Conservation (phyloP, 2,329 filamentous ascomycete species). For the Neopestalotiopsis sp. region DNA sequence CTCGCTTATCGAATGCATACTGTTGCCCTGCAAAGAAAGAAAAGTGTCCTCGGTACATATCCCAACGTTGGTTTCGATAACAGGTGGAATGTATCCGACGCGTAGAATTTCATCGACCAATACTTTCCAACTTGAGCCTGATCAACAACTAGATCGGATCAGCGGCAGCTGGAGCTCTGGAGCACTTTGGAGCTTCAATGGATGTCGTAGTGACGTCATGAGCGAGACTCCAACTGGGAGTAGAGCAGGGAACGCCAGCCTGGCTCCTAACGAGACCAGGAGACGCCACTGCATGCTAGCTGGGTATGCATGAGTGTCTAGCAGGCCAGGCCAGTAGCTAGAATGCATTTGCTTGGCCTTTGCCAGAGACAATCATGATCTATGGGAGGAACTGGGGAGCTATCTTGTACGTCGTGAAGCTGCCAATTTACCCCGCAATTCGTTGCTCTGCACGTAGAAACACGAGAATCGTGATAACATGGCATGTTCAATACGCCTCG, state of each 20-base stretch:
- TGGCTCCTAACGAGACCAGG: too few species aligned
- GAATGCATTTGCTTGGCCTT: too few species aligned
- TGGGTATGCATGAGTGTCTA: too few species aligned
- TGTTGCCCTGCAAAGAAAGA: not conserved
- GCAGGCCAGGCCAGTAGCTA: too few species aligned
- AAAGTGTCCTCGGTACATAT: not conserved
- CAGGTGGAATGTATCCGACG: too few species aligned
- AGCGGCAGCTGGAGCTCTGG: not conserved
- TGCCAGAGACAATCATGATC: too few species aligned
- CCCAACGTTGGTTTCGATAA: not conserved
- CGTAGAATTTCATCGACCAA: not conserved
- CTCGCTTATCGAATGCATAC: not conserved
- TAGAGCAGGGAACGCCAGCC: too few species aligned
- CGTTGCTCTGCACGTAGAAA: not conserved
- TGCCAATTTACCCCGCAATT: constrained; percentile 8
- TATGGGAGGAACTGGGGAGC: too few species aligned
- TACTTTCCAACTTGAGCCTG: not conserved
- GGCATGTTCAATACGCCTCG: too few species aligned
- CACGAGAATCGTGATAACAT: too few species aligned
- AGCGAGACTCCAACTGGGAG: not conserved
- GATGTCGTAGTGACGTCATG: constrained; percentile 15
- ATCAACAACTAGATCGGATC: not conserved
- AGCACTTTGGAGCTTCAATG: not conserved
- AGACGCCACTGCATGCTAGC: too few species aligned
- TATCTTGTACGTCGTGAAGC: too few species aligned